phyloP scores from a whole-genome alignment of 73 alveolate species.

The Symbiodinium pilosum region DNA sequence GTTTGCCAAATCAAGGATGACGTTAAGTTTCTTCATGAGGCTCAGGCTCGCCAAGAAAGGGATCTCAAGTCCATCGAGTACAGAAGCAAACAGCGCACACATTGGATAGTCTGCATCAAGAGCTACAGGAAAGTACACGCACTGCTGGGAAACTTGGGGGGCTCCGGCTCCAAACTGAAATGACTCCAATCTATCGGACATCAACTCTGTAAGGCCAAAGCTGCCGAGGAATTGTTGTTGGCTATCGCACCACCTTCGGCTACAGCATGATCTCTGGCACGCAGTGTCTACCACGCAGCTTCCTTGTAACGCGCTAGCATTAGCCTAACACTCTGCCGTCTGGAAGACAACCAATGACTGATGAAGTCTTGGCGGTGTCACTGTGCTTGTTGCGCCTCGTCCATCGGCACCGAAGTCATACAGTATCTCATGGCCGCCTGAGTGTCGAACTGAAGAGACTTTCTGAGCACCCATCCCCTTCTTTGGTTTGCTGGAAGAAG shows the following conservation, averaged over 20 bases:
- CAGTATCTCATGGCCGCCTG: neutral
- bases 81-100: neutral
- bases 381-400: neutral
- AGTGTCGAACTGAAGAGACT: neutral
- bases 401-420: neutral
- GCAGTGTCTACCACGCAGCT: neutral
- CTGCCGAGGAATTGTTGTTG: neutral
- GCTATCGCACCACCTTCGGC: neutral
- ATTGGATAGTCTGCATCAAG: neutral
- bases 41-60: constrained; percentile 18
- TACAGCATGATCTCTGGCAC: neutral
- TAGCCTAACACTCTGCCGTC: neutral
- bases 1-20: neutral
- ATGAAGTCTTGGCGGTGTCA: too few species aligned
- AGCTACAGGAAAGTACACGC: neutral
- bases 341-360: neutral
- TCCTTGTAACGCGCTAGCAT: neutral
- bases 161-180: neutral
- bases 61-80: neutral
- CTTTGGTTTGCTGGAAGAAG: neutral
- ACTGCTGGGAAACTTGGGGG: neutral
- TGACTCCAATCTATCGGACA: neutral
- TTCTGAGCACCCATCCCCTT: neutral
- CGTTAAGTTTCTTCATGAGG: neutral
- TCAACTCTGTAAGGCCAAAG: neutral